Evolutionary conservation across 805 yeast species (phyloP).

Genomic region (Saturnispora diversa): DNA sequence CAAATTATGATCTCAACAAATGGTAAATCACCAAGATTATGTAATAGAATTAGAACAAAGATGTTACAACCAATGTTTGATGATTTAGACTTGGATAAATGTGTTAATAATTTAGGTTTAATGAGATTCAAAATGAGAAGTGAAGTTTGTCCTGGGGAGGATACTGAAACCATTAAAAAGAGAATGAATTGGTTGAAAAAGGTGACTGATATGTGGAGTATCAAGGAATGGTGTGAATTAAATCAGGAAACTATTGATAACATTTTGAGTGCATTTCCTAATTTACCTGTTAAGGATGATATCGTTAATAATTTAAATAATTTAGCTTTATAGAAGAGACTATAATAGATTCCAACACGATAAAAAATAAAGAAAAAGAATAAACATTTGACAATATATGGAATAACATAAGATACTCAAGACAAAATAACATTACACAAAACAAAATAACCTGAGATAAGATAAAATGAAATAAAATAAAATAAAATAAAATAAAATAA

Average conservation of each 20-base stretch:
- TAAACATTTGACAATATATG: slow-evolving; percentile 1
- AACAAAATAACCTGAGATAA: too few species aligned
- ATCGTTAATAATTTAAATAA: background rate
- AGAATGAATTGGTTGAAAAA: slow-evolving; percentile 68
- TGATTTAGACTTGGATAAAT: slow-evolving; percentile 39
- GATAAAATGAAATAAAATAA: too few species aligned
- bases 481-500: too few species aligned
- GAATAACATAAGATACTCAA: slow-evolving; percentile 8
- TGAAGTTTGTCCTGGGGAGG: slow-evolving; percentile 37
- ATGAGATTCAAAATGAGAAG: slow-evolving; percentile 44
- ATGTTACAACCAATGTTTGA: slow-evolving; percentile 39
- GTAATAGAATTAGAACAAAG: slow-evolving; percentile 50
- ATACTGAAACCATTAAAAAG: slow-evolving; percentile 39
- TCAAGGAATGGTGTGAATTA: slow-evolving; percentile 52
- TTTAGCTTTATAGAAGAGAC: background rate
- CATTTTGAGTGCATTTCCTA: slow-evolving; percentile 43
- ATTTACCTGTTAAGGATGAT: slow-evolving; percentile 30
- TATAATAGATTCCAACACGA: background rate
- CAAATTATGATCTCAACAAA: slow-evolving; percentile 80
- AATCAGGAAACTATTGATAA: slow-evolving; percentile 30
- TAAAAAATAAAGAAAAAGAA: background rate
- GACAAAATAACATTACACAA: too few species aligned
- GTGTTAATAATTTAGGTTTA: slow-evolving; percentile 52
- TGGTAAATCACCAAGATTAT: slow-evolving; percentile 73
- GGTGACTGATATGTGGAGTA: slow-evolving; percentile 51